Percentiles rank a stretch among this genome's conserved stretches.
These are phyloP conservation scores for Aspergillus mulundensis DNA, from an alignment of 495 filamentous ascomycete species.

Conservation along the genomic window DNA sequence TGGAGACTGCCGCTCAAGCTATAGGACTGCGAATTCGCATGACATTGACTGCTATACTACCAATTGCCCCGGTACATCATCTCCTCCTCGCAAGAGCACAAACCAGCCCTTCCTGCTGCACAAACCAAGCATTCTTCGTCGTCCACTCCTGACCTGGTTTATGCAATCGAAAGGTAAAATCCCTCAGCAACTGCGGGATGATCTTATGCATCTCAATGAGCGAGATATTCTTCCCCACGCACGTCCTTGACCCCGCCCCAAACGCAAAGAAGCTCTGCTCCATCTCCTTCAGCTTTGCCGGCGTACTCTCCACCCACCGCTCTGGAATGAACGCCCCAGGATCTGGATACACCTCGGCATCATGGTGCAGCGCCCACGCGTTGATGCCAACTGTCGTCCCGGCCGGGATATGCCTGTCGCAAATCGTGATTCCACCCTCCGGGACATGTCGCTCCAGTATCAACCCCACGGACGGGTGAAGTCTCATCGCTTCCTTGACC, in stretches of 20 bases:
- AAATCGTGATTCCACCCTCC: slow-evolving; percentile 10
- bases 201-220: slow-evolving; percentile 73
- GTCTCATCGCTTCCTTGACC: slow-evolving; percentile 32
- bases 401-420: slow-evolving; percentile 21
- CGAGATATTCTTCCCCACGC: slow-evolving; percentile 70
- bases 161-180: neutral
- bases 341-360: slow-evolving; percentile 41
- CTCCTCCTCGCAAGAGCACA: neutral
- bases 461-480: slow-evolving; percentile 30
- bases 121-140: neutral
- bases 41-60: neutral
- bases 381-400: slow-evolving; percentile 25
- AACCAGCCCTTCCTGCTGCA: neutral
- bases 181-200: neutral
- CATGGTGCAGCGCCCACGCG: slow-evolving; percentile 24
- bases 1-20: too few species aligned
- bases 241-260: slow-evolving; percentile 59
- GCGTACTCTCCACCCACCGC: slow-evolving; percentile 41
- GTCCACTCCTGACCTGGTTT: neutral
- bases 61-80: neutral
- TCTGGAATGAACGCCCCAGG: slow-evolving; percentile 46
- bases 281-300: slow-evolving; percentile 45
- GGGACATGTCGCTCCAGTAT: slow-evolving; percentile 34
- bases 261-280: slow-evolving; percentile 40
- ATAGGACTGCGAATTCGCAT: too few species aligned